Conservation (phyloP, 306 rosid species). For the Quercus parvula region DNA sequence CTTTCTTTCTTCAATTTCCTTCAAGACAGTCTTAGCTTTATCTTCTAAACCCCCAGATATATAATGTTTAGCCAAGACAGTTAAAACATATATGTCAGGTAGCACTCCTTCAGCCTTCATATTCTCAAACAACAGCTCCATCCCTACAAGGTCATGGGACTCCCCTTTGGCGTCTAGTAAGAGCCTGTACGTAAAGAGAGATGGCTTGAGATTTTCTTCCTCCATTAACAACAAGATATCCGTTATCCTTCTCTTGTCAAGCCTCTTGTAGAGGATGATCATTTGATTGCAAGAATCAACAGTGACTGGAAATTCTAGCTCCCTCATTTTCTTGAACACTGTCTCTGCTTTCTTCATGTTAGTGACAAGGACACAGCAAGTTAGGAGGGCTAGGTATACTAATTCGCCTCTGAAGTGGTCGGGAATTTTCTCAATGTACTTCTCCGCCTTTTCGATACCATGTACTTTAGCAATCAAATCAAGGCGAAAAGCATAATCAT, state of each 20-base stretch:
- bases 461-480: constrained; percentile 13
- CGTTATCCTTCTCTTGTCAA: neutral
- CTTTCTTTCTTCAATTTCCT: constrained; percentile 12
- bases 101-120: constrained; percentile 18
- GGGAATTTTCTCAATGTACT: constrained; percentile 14
- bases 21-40: constrained; percentile 14
- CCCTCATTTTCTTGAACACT: constrained; percentile 12
- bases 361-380: neutral
- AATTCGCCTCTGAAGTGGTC: neutral
- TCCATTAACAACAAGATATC: constrained; percentile 15
- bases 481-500: constrained; percentile 15
- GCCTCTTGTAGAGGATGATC: constrained; percentile 20
- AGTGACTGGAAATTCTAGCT: constrained; percentile 8
- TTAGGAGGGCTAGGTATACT: constrained; percentile 3
- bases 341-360: constrained; percentile 19
- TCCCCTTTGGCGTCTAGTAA: constrained; percentile 3
- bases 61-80: constrained; percentile 1
- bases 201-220: constrained; percentile 20
- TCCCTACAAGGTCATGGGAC: neutral
- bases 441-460: constrained; percentile 10
- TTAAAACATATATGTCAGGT: constrained; percentile 8
- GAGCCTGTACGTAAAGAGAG: constrained; percentile 13
- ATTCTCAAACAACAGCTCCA: constrained; percentile 15
- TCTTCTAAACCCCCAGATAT: constrained; percentile 18
- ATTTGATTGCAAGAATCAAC: constrained; percentile 16